Evolutionary conservation across 768 basidiomycete species (phyloP), one percentile per base, ranked within the genome.

Genomic region (Serendipita sp.): DNA sequence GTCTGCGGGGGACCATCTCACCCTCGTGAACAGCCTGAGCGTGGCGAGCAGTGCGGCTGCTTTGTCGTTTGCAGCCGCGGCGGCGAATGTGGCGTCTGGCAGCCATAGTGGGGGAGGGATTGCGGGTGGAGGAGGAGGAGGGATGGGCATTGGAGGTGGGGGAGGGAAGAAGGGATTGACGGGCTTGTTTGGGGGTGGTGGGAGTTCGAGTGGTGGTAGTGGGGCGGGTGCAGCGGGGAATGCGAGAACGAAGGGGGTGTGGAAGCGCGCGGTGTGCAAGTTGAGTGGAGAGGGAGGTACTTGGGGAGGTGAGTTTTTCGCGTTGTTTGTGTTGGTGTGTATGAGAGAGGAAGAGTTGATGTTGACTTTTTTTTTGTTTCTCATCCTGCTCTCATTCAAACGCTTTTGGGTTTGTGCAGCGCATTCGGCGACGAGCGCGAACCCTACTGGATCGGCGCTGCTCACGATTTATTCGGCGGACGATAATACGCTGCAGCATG

Each of bases 401-500:
- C 61, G n/a, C 16, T 50, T 34, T 2, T 20, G 45, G 4, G 45
- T 2, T 5, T 11, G 45, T 28, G 45, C 17, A 30, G 45, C 20
- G 1, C 20, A 30, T 20, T 20, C 45, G 20, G 45, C 45, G 28
- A 30, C 45, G 45, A 50, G 45, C 17, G 45, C 45, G 11, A 30
- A 20, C 0, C 53, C 53, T 4, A 58, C 53, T 13, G 53, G 53
- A 11, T 58, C 53, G 22, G 53, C 53, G 1, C 53, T 58, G 17
- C 33, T 58, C 26, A 58, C 53, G 24, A 58, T 58, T n/a, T 58
- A 58, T 34, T 28, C 24, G 26, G 22, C 53, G 33, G 62, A 90
- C 86, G 85, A 86, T 72, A 80, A 81, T 26, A 82, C 82, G 34
- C 72, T 90, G 42, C 87, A 83, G 69, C 84, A 87, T 69, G 85